These are phyloP conservation scores for Moesziomyces sp. DNA, from an alignment of 1,284 basidiomycete genomes.

Conservation along the genomic window DNA sequence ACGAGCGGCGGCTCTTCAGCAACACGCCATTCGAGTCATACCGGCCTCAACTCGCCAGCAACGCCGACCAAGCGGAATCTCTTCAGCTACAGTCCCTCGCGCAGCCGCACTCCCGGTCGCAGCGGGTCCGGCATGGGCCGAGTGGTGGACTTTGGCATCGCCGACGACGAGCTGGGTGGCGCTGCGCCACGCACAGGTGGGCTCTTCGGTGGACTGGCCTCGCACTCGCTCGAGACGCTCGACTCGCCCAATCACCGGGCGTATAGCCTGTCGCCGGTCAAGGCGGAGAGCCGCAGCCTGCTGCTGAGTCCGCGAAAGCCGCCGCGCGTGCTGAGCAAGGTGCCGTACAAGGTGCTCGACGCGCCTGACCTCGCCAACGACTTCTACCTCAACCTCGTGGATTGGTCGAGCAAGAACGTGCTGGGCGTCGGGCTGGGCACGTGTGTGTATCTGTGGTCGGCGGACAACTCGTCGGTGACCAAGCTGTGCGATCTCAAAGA, in stretches of 20 bases:
- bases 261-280: slow-evolving; percentile 90
- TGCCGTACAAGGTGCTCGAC: slow-evolving; percentile 96
- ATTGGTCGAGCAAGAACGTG: slow-evolving; percentile 95
- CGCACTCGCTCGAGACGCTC: slow-evolving; percentile 45
- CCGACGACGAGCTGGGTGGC: slow-evolving; percentile 31
- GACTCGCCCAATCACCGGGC: slow-evolving; percentile 79
- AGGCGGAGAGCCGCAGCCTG: slow-evolving; percentile 82
- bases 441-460: slow-evolving; percentile 97
- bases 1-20: slow-evolving; percentile 47
- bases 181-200: slow-evolving; percentile 33
- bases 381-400: slow-evolving; percentile 97
- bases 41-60: slow-evolving; percentile 38
- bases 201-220: slow-evolving; percentile 51
- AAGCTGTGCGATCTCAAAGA: slow-evolving; percentile 84
- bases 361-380: slow-evolving; percentile 94
- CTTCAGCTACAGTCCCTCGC: slow-evolving; percentile 69
- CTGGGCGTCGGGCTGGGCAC: slow-evolving; percentile 90
- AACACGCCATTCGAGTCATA: slow-evolving; percentile 43
- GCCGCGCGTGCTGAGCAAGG: slow-evolving; percentile 86
- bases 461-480: slow-evolving; percentile 88
- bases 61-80: slow-evolving; percentile 69
- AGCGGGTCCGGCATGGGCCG: slow-evolving; percentile 40
- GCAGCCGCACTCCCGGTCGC: slow-evolving; percentile 39
- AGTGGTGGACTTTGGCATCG: slow-evolving; percentile 44
- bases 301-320: slow-evolving; percentile 85